These are phyloP conservation scores for Bipolaris sorokiniana DNA, from an alignment of 2,329 filamentous ascomycete species.

Conservation along the genomic window DNA sequence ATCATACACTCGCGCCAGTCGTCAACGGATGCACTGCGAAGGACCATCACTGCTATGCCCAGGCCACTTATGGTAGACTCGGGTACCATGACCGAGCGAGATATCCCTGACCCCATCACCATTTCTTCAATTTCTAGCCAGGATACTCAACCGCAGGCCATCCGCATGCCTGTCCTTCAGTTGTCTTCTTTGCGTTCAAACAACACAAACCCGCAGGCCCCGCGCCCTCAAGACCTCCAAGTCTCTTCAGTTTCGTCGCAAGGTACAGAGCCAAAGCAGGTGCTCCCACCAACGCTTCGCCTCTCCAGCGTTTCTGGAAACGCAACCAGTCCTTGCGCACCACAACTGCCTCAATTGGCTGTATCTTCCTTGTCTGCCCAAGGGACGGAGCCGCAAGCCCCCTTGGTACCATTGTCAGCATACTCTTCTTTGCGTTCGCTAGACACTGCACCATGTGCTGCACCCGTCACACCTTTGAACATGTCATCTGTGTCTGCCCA, in stretches of 20 bases:
- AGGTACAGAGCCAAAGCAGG: slow-evolving; percentile 29
- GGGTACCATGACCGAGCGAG: slow-evolving; percentile 67
- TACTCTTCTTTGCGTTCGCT: slow-evolving; percentile 33
- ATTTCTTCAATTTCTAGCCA: slow-evolving; percentile 41
- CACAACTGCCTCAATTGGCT: slow-evolving; percentile 22
- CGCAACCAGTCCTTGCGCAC: slow-evolving; percentile 29
- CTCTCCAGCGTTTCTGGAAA: slow-evolving; percentile 38
- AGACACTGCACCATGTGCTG: slow-evolving; percentile 27
- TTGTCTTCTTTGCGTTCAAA: slow-evolving; percentile 40
- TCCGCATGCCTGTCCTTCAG: slow-evolving; percentile 20
- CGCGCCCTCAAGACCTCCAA: slow-evolving; percentile 21
- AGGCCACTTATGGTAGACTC: slow-evolving; percentile 63
- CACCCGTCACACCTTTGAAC: slow-evolving; percentile 21
- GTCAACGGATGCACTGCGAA: slow-evolving; percentile 38
- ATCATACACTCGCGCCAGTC: slow-evolving; percentile 41
- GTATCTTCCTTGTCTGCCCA: slow-evolving; percentile 30
- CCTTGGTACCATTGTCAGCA: slow-evolving; percentile 18
- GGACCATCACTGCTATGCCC: slow-evolving; percentile 23
- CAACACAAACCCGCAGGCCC: slow-evolving; percentile 32
- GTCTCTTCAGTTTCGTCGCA: slow-evolving; percentile 34
- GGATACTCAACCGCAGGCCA: slow-evolving; percentile 34
- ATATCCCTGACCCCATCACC: slow-evolving; percentile 50
- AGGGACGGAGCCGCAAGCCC: slow-evolving; percentile 30
- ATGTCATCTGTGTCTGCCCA: slow-evolving; percentile 35
- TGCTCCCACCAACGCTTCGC: slow-evolving; percentile 24